Evolutionary conservation across 768 basidiomycete genomes (phyloP).

Genomic region (Chalciporus piperatus): DNA sequence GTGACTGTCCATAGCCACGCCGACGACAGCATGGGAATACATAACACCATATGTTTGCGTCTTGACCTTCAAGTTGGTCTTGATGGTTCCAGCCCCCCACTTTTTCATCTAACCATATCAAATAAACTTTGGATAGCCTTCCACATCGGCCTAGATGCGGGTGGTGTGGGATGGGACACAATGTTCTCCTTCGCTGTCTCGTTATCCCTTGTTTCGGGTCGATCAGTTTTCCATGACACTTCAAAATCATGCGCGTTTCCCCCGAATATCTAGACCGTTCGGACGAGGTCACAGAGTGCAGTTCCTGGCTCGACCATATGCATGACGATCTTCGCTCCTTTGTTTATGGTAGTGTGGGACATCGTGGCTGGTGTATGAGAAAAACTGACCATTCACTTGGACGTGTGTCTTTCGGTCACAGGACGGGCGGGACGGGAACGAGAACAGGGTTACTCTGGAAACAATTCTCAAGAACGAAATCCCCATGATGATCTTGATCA

Average conservation of each 20-base stretch:
- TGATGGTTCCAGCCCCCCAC: not conserved
- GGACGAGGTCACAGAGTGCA: not conserved
- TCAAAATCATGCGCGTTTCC: not conserved
- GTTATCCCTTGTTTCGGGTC: conserved; percentile 1
- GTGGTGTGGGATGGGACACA: not conserved
- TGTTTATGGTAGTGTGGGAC: conserved; percentile 1
- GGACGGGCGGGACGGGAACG: not conserved
- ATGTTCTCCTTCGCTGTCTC: not conserved
- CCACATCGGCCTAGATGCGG: not conserved
- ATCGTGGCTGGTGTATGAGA: not conserved
- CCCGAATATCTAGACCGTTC: not conserved
- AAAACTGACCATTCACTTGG: not conserved
- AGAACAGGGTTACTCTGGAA: conserved; percentile 2
- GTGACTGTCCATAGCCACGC: not conserved
- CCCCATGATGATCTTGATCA: not conserved
- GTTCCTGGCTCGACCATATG: conserved; percentile 11
- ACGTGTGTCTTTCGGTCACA: conserved; percentile 6
- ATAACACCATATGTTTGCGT: conserved; percentile 2
- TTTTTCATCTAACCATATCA: conserved; percentile 21
- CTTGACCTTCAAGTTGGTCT: too few relatives aligned
- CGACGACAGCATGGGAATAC: conserved; percentile 19
- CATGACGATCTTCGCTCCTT: not conserved
- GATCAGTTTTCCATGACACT: too few relatives aligned
- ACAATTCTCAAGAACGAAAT: conserved; percentile 10
- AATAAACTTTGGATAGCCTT: conserved; percentile 1